Conservation (phyloP, 208 protist genomes). For the Crithidia thermophila region DNA sequence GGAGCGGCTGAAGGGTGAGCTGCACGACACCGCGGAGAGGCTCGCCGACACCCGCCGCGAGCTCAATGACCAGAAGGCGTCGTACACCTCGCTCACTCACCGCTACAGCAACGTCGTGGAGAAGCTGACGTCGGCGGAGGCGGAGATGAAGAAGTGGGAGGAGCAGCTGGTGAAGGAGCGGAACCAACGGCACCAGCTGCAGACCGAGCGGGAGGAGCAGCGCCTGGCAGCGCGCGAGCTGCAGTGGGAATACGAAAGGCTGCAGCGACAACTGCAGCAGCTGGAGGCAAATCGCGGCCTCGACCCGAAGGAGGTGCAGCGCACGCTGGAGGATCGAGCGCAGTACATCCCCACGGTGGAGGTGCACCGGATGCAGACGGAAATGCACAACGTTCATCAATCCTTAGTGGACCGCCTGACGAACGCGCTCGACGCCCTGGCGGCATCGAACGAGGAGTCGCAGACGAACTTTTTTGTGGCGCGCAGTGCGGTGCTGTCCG, state of each 20-base stretch:
- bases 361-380: conserved; percentile 45
- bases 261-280: conserved; percentile 48
- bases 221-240: conserved; percentile 37
- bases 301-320: conserved; percentile 65
- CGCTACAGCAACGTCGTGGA: conserved; percentile 60
- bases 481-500: conserved; percentile 70
- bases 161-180: conserved; percentile 69
- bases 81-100: conserved; percentile 65
- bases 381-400: conserved; percentile 45
- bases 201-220: conserved; percentile 51
- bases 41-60: conserved; percentile 38
- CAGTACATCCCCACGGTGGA: conserved; percentile 69
- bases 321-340: conserved; percentile 56
- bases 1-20: conserved; percentile 48
- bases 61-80: conserved; percentile 67
- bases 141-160: conserved; percentile 50
- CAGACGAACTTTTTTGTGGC: conserved; percentile 69
- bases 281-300: conserved; percentile 47
- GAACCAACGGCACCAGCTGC: conserved; percentile 22
- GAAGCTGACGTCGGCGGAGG: conserved; percentile 63
- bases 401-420: conserved; percentile 37
- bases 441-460: conserved; percentile 48
- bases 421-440: conserved; percentile 43
- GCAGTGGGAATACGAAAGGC: conserved; percentile 39
- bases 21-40: conserved; percentile 42